Percentiles rank a stretch among this genome's conserved stretches.
Conservation (phyloP, 345 rosid genomes). For the Salix koriyanagi region DNA sequence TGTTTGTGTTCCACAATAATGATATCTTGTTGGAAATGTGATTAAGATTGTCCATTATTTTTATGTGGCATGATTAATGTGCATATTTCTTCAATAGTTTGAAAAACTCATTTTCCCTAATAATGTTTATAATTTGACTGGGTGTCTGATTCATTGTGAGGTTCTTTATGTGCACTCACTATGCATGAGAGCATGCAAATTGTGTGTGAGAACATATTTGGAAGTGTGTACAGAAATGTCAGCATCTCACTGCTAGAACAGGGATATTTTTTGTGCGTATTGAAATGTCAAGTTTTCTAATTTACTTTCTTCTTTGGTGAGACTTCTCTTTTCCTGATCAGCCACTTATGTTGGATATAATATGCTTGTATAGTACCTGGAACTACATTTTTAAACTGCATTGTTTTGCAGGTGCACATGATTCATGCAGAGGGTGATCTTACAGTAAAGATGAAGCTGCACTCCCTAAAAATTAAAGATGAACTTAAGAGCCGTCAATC, state of each 20-base stretch:
- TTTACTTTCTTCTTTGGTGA: neutral
- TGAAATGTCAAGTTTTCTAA: neutral
- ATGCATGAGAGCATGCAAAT: neutral
- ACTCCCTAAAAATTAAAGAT: conserved; percentile 84
- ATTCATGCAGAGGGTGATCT: conserved; percentile 65
- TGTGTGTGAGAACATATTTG: neutral
- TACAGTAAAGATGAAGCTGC: conserved; percentile 76
- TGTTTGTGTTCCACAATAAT: neutral
- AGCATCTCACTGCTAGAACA: neutral
- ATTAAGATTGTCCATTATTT: neutral
- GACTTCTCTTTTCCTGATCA: neutral
- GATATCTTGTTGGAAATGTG: neutral
- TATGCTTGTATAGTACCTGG: neutral
- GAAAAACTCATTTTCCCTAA: too few relatives aligned
- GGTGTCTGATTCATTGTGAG: too few relatives aligned
- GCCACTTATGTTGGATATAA: neutral
- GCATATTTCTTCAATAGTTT: too few relatives aligned
- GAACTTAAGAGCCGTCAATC: conserved; percentile 71
- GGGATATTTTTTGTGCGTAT: neutral
- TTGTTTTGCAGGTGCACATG: conserved; percentile 59
- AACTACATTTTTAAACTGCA: neutral
- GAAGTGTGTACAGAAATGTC: neutral
- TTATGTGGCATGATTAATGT: too few relatives aligned
- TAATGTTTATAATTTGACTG: too few relatives aligned
- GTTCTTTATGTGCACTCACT: too few relatives aligned